Base-by-base conservation (phyloP, 371 early-diverging fungal genomes). In the Umbelopsis sp. region DNA sequence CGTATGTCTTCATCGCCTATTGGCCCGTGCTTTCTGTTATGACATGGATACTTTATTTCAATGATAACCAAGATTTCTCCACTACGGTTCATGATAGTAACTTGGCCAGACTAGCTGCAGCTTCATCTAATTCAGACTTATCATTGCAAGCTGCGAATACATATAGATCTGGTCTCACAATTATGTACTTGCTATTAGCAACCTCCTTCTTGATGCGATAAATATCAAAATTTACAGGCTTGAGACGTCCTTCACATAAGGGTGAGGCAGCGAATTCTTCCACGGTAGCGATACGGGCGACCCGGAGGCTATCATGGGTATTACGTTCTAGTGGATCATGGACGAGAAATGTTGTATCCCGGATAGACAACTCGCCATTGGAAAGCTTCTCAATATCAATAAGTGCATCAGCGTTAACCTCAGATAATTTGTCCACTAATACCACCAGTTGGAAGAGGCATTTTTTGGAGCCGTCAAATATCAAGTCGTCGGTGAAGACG, bases 261-360 rank as follows among this genome's bases (percentile, higher is more conserved):
- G 44, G 64, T 38, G 64, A 64, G 12, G 35, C 11, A 24, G 64
- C 64, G 44, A 64, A 64, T 46, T 64, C 64, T 64, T 64, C 46
- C 4, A 44, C 18, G n/a, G 64, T 64, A 24, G 64, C 64, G 8
- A 64, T 64, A 14, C 64, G 64, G 10, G 44, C 37, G 6, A 46
- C 16, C 10, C 57, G 57, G 16, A 18, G 18, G 22, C 29, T 29
- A 57, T 57, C 18, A 4, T 35, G 0, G 1, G 18, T 57, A 14
- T n/a, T 35, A 35, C 64, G 5, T 44, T 44, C 41, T 12, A 41
- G 41, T 12, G 46, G 64, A 38, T 63, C 11, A n/a, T 64, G 41
- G 38, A 64, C 29, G 1, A 64, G 9, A 22, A 32, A 64, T 5
- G 64, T 64, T 8, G 44, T 8, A 3, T 64, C 64, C 16, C 12